Conservation (phyloP, 352 stramenopile species). For the Phytophthora vignae region DNA sequence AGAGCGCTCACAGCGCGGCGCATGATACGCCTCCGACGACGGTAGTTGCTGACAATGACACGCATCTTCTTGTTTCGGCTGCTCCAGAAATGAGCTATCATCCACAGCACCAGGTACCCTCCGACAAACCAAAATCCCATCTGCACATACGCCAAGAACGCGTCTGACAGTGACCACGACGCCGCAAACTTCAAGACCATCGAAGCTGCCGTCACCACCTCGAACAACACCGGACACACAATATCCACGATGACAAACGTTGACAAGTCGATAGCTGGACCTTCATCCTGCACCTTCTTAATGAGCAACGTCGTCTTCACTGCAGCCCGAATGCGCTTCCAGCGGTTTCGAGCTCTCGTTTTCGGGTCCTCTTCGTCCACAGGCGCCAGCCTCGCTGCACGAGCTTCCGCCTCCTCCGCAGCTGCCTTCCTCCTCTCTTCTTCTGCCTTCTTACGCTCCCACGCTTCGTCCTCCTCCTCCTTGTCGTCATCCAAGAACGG, state of each 20-base stretch:
- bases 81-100: slow-evolving; percentile 83
- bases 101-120: slow-evolving; percentile 74
- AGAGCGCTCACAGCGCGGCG: slow-evolving; percentile 58
- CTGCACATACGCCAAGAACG: slow-evolving; percentile 76
- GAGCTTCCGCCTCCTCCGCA: slow-evolving; percentile 26
- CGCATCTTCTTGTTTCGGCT: slow-evolving; percentile 83
- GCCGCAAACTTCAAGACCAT: slow-evolving; percentile 61
- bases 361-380: slow-evolving; percentile 21
- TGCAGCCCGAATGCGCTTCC: slow-evolving; percentile 60
- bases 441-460: slow-evolving; percentile 43
- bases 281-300: slow-evolving; percentile 63
- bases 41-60: slow-evolving; percentile 79
- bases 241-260: slow-evolving; percentile 83
- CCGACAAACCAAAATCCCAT: slow-evolving; percentile 70
- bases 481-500: slow-evolving; percentile 66
- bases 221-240: slow-evolving; percentile 77
- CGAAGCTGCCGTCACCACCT: slow-evolving; percentile 58
- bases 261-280: slow-evolving; percentile 68
- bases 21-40: slow-evolving; percentile 61
- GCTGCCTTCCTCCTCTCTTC: slow-evolving; percentile 35
- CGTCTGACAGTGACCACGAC: slow-evolving; percentile 65
- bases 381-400: slow-evolving; percentile 18
- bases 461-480: slow-evolving; percentile 62
- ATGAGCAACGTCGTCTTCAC: slow-evolving; percentile 70
- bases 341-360: slow-evolving; percentile 46